phyloP scores from a whole-genome alignment of 2,329 filamentous ascomycete species.

The Botryotinia globosa region DNA sequence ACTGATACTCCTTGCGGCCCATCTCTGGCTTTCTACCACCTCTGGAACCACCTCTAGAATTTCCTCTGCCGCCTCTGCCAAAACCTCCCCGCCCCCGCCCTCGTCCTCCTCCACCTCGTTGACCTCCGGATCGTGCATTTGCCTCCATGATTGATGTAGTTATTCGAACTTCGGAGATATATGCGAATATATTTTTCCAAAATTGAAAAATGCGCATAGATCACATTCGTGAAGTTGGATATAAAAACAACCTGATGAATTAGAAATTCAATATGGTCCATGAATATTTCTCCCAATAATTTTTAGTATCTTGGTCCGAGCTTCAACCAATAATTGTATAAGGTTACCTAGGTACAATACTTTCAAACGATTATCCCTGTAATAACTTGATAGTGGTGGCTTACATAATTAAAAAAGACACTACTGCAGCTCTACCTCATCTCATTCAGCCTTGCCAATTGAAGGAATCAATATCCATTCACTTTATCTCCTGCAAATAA shows the following conservation, averaged over 20 bases:
- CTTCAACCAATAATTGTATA: neutral
- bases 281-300: slow-evolving; percentile 8
- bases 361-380: neutral
- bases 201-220: slow-evolving; percentile 9
- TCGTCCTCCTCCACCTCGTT: slow-evolving; percentile 28
- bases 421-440: neutral
- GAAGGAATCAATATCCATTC: neutral
- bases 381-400: neutral
- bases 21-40: slow-evolving; percentile 61
- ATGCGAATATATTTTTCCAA: neutral
- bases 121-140: slow-evolving; percentile 23
- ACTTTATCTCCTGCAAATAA: neutral
- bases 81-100: slow-evolving; percentile 25
- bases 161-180: slow-evolving; percentile 1
- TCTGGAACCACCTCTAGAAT: slow-evolving; percentile 40
- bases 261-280: neutral
- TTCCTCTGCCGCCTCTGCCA: slow-evolving; percentile 43
- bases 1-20: slow-evolving; percentile 66
- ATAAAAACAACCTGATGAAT: neutral
- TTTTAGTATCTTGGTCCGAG: slow-evolving; percentile 2
- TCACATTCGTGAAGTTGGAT: neutral
- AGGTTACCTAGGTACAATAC: no score
- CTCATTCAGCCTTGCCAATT: slow-evolving; percentile 5
- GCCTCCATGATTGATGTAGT: slow-evolving; percentile 23
- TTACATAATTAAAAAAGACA: neutral